Conservation (phyloP, 192 early-diverging fungal species). For the Coemansia sp. region DNA sequence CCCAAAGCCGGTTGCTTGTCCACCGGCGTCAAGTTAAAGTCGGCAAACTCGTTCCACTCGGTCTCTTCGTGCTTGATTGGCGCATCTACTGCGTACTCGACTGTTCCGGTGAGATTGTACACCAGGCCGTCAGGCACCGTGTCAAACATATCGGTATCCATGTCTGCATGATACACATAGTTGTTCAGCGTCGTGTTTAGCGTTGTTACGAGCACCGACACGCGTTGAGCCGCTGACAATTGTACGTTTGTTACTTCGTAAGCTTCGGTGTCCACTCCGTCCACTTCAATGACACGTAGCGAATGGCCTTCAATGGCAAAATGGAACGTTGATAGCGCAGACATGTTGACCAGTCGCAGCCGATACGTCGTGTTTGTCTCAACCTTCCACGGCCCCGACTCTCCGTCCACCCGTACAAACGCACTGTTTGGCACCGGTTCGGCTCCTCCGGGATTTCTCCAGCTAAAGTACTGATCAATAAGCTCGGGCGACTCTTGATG, state of each 20-base stretch:
- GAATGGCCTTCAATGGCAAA: slow-evolving; percentile 78
- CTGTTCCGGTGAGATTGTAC: slow-evolving; percentile 61
- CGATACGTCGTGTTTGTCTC: slow-evolving; percentile 78
- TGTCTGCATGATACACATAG: slow-evolving; percentile 72
- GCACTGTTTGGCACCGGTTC: slow-evolving; percentile 68
- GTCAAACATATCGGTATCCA: slow-evolving; percentile 79
- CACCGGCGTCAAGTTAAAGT: slow-evolving; percentile 58
- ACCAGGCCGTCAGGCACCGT: slow-evolving; percentile 57
- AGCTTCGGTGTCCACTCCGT: slow-evolving; percentile 68
- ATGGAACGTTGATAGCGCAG: slow-evolving; percentile 71
- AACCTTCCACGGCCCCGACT: slow-evolving; percentile 56
- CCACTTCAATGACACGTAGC: slow-evolving; percentile 78
- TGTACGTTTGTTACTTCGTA: slow-evolving; percentile 57
- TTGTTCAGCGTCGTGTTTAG: slow-evolving; percentile 61
- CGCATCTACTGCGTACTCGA: slow-evolving; percentile 54
- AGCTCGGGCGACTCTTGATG: slow-evolving; percentile 60
- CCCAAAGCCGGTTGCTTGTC: slow-evolving; percentile 38
- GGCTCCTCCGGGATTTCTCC: slow-evolving; percentile 64
- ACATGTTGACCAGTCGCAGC: slow-evolving; percentile 81
- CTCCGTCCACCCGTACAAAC: slow-evolving; percentile 53
- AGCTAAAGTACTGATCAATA: slow-evolving; percentile 60
- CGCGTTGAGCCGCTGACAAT: slow-evolving; percentile 74
- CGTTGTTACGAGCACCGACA: slow-evolving; percentile 77
- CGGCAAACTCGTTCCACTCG: slow-evolving; percentile 57
- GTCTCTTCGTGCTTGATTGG: slow-evolving; percentile 13